phyloP scores from a whole-genome alignment of 1,284 basidiomycete species.

The Rhodofomes roseus region DNA sequence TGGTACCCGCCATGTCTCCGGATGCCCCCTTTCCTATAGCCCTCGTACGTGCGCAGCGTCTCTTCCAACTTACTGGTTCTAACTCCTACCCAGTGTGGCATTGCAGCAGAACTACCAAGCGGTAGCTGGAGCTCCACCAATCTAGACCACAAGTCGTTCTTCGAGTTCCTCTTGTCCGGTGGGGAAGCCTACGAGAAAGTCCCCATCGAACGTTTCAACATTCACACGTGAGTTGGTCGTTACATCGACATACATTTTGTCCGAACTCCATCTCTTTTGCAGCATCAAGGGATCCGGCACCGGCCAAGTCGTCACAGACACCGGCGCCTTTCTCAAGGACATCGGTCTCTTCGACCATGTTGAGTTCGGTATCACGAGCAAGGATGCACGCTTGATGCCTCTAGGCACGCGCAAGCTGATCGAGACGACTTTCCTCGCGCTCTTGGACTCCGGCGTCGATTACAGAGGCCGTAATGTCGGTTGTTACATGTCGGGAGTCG shows the following conservation, averaged over 20 bases:
- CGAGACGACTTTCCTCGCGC: conserved; percentile 35
- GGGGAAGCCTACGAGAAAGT: conserved; percentile 33
- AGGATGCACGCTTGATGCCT: conserved; percentile 36
- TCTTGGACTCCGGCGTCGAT: conserved; percentile 40
- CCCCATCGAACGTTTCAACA: conserved; percentile 31
- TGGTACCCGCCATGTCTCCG: background rate
- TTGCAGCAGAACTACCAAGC: conserved; percentile 36
- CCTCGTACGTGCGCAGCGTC: background rate
- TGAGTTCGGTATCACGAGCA: conserved; percentile 37
- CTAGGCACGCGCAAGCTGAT: conserved; percentile 34
- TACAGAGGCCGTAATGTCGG: conserved; percentile 36
- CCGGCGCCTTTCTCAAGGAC: conserved; percentile 37
- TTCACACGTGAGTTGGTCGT: conserved; percentile 25
- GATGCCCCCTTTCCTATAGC: background rate
- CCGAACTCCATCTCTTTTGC: background rate
- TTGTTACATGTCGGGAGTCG: conserved; percentile 32
- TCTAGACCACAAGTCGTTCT: conserved; percentile 34
- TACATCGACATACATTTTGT: background rate
- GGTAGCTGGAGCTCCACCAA: conserved; percentile 26
- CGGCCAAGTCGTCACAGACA: conserved; percentile 27
- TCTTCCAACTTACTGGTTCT: background rate
- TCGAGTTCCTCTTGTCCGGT: conserved; percentile 32
- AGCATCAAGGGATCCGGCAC: conserved; percentile 18
- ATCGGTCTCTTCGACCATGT: conserved; percentile 34
- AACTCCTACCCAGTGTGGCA: conserved; percentile 17